Evolutionary conservation across 169 alveolate genomes (phyloP).

Genomic region (Cryptosporidium meleagridis): DNA sequence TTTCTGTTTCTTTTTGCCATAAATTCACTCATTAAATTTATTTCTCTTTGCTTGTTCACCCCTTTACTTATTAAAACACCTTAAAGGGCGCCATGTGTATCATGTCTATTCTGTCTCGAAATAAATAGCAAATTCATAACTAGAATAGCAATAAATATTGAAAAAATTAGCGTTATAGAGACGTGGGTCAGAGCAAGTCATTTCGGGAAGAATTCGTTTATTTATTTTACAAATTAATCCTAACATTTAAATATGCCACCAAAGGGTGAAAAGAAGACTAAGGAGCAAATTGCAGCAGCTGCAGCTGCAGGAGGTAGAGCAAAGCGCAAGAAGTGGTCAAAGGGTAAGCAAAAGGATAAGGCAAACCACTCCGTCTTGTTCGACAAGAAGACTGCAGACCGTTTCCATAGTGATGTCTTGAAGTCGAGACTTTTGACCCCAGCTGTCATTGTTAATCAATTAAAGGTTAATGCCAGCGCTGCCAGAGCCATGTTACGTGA

Average conservation of each 20-base stretch:
- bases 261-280: constrained; percentile 75
- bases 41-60: background rate
- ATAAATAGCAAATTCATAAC: background rate
- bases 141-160: background rate
- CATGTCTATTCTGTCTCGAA: constrained; percentile 32
- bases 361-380: constrained; percentile 84
- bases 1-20: background rate
- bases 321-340: constrained; percentile 86
- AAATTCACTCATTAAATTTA: background rate
- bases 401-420: constrained; percentile 83
- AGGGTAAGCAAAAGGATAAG: constrained; percentile 86
- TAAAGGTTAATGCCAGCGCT: constrained; percentile 84
- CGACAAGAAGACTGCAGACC: constrained; percentile 84
- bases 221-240: constrained; percentile 13
- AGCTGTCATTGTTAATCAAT: constrained; percentile 82
- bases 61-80: background rate
- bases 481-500: constrained; percentile 87
- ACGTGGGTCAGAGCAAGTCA: constrained; percentile 6
- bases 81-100: background rate
- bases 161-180: background rate
- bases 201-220: background rate
- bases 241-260: constrained; percentile 53
- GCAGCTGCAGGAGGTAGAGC: constrained; percentile 76
- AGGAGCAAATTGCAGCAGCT: constrained; percentile 73
- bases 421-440: constrained; percentile 82